Percentiles rank a stretch among this genome's conserved stretches.
Conservation (phyloP, 2,329 filamentous ascomycete species). For the Neofusicoccum laricinum region DNA sequence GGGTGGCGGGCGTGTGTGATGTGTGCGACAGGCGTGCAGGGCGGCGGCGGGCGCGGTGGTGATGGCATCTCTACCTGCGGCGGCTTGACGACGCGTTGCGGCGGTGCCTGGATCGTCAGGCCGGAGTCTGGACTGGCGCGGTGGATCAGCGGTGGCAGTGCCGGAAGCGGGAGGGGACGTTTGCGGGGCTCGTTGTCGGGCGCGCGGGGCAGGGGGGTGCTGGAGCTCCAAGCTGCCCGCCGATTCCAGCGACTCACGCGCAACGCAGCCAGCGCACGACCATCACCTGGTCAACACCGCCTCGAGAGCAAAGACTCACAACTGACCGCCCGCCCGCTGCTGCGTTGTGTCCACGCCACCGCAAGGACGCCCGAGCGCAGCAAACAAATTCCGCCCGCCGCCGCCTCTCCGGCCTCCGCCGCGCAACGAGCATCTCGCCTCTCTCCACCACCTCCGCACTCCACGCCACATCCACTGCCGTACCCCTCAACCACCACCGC, state of each 20-base stretch:
- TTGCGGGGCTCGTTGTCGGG: not conserved
- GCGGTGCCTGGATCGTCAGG: constrained; percentile 7
- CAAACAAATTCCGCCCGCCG: not conserved
- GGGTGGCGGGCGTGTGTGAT: not conserved
- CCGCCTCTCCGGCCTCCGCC: not conserved
- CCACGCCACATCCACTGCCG: not conserved
- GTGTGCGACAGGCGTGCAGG: not conserved
- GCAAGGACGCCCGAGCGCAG: not conserved
- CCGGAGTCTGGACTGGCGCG: not conserved
- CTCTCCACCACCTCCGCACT: not conserved
- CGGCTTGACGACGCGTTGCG: not conserved
- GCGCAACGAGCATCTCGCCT: not conserved
- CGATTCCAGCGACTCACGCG: not conserved
- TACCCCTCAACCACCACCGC: not conserved
- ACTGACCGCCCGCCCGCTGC: not conserved
- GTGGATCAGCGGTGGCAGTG: not conserved
- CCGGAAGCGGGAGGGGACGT: not conserved
- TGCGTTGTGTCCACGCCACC: constrained; percentile 1
- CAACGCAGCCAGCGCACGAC: constrained; percentile 7
- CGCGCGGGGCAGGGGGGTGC: not conserved
- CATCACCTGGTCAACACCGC: constrained; percentile 10
- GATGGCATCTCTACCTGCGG: not conserved
- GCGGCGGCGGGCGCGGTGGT: not conserved
- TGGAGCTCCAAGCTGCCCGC: constrained; percentile 4
- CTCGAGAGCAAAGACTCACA: not conserved